Evolutionary conservation across 805 yeast species (phyloP).

Genomic region (Candida coquimbonensis): DNA sequence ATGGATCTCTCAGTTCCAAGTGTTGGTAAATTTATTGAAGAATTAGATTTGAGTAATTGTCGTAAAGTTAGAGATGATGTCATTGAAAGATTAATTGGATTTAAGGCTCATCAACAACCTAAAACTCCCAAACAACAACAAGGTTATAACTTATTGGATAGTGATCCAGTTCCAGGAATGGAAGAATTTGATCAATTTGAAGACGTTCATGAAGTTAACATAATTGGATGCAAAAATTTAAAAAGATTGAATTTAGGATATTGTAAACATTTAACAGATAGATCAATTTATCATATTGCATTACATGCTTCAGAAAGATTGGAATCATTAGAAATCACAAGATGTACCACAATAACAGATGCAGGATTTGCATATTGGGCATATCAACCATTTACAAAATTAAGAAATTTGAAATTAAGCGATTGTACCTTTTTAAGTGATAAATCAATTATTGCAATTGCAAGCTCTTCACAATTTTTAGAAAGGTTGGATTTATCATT

Average conservation of each 20-base stretch:
- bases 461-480: slow-evolving; percentile 53
- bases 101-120: slow-evolving; percentile 23
- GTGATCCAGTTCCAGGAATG: slow-evolving; percentile 26
- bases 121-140: background rate
- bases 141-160: slow-evolving; percentile 5
- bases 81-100: slow-evolving; percentile 60
- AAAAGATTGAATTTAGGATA: slow-evolving; percentile 54
- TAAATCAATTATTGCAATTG: slow-evolving; percentile 52
- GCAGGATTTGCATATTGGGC: slow-evolving; percentile 66
- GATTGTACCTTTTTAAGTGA: slow-evolving; percentile 75
- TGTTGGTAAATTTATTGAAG: slow-evolving; percentile 52
- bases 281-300: slow-evolving; percentile 56
- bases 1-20: slow-evolving; percentile 67
- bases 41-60: slow-evolving; percentile 65
- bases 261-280: slow-evolving; percentile 69
- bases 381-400: slow-evolving; percentile 43
- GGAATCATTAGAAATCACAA: slow-evolving; percentile 52
- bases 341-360: slow-evolving; percentile 77
- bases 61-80: slow-evolving; percentile 68
- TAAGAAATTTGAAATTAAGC: slow-evolving; percentile 47
- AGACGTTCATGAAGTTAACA: background rate
- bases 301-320: slow-evolving; percentile 49
- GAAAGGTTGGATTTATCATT: slow-evolving; percentile 57
- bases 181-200: slow-evolving; percentile 18
- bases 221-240: slow-evolving; percentile 54